Base-by-base conservation (phyloP, 345 rosid genomes). In the Hevea brasiliensis region DNA sequence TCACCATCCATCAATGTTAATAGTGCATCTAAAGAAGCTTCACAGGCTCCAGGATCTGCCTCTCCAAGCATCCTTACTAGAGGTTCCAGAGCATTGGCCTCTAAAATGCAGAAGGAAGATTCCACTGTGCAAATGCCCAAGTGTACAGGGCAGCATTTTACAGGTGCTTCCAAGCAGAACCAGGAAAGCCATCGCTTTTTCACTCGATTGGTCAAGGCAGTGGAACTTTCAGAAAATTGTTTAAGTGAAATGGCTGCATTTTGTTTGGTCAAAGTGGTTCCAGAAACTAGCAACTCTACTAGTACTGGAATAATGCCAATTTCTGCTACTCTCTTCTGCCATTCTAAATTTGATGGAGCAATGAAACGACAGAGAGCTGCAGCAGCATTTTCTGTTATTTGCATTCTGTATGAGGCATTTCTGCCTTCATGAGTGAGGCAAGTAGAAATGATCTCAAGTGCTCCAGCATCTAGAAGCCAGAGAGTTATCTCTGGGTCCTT, bases 21-120 rank as follows among this genome's bases (percentile, higher is more conserved):
- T 8, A 80, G 65, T 24, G 83, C 80, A 42, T 80, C 83, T 20
- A 75, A 51, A 42, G 80, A 76, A 73, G 78, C 72, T 69, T 80
- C 80, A 53, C 40, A 18, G 15, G 48, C 64, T 64, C 59, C 80
- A 50, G 21, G 35, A 80, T 80, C 72, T 0, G 27, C 63, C 20
- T 80, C 83, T 17, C 67, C 72, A 1, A 76, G 77, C 41, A 59
- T 70, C 68, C 67, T 73, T 13, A 80, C 77, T 2, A 80, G 72
- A 24, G 72, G 72, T 29, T 41, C 50, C 12, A 76, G 8, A 23
- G 83, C 80, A 42, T 76, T 69, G 23, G 80, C 83, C 32, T 80
- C 68, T 18, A 76, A 12, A 56, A 80, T 56, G 77, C 80, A 80
- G 71, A 80, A 80, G 4, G 80, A 80, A 26, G 80, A 80, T 23